Conservation (phyloP, 2,329 filamentous ascomycete species). For the Cercospora sp. region DNA sequence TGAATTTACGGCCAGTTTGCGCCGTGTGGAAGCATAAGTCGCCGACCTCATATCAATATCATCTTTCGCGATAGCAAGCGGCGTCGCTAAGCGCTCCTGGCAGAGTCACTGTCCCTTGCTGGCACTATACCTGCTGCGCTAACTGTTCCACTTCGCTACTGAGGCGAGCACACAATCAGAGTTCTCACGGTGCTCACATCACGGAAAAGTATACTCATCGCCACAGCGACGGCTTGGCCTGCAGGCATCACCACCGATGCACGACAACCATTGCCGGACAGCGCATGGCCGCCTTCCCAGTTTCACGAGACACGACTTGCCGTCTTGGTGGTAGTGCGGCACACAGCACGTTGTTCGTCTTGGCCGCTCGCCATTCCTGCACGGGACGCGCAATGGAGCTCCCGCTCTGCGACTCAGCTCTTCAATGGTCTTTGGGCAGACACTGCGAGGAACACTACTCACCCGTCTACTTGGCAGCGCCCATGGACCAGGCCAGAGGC, state of each 20-base stretch:
- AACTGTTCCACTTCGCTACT: neutral
- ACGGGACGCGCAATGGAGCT: neutral
- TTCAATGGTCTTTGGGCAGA: neutral
- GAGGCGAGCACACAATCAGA: neutral
- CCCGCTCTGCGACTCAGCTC: neutral
- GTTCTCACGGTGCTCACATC: neutral
- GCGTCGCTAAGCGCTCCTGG: neutral
- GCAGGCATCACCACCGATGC: neutral
- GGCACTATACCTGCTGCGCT: neutral
- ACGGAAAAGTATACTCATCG: neutral
- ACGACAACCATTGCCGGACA: constrained; percentile 7
- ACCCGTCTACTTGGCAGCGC: neutral
- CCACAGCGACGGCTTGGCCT: neutral
- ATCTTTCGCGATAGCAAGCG: neutral
- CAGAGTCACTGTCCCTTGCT: neutral
- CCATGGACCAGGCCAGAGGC: neutral
- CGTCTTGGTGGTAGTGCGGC: neutral
- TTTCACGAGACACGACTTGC: neutral
- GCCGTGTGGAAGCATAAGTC: neutral
- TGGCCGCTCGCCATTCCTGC: neutral
- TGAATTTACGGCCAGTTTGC: constrained; percentile 5
- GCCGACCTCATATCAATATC: neutral
- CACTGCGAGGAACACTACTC: neutral
- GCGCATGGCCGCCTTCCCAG: neutral
- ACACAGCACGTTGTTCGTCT: neutral